phyloP scores from a whole-genome alignment of 2,329 filamentous ascomycete species.

The Claviceps monticola region DNA sequence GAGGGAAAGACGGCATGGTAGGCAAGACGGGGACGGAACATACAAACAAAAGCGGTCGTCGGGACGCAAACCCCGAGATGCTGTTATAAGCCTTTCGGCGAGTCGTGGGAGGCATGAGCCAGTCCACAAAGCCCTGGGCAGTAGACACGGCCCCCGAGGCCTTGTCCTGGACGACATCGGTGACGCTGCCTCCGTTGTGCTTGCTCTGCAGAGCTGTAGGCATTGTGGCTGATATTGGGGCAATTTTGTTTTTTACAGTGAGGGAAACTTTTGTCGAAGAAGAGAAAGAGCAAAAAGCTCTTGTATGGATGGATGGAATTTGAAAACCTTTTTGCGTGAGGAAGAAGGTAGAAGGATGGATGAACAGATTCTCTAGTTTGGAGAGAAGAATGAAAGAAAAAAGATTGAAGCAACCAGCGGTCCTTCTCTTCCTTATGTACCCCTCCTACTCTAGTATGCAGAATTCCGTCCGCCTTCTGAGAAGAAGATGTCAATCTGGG shows the following conservation, averaged over 20 bases:
- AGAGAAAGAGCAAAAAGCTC: not conserved
- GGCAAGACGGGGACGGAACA: constrained; percentile 13
- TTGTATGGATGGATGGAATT: no score
- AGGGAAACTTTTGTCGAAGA: not conserved
- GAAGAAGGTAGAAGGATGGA: no score
- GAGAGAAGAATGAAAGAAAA: not conserved
- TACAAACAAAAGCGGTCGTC: constrained; percentile 58
- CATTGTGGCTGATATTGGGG: not conserved
- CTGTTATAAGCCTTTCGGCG: constrained; percentile 42
- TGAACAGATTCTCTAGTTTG: no score
- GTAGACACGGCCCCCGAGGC: constrained; percentile 25
- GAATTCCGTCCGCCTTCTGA: no score
- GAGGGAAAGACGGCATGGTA: no score
- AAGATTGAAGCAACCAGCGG: not conserved
- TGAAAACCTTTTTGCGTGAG: no score
- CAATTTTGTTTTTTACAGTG: not conserved
- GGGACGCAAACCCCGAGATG: constrained; percentile 40
- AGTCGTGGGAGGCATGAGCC: constrained; percentile 44
- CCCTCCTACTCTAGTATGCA: not conserved
- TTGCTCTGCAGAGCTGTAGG: not conserved
- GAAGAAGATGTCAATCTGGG: not conserved
- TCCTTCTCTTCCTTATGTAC: not conserved
- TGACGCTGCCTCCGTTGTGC: constrained; percentile 11
- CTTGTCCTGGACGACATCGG: constrained; percentile 17
- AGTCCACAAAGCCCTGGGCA: constrained; percentile 31